phyloP scores from a whole-genome alignment of 257 asterid genomes.

The Solanum phureja region DNA sequence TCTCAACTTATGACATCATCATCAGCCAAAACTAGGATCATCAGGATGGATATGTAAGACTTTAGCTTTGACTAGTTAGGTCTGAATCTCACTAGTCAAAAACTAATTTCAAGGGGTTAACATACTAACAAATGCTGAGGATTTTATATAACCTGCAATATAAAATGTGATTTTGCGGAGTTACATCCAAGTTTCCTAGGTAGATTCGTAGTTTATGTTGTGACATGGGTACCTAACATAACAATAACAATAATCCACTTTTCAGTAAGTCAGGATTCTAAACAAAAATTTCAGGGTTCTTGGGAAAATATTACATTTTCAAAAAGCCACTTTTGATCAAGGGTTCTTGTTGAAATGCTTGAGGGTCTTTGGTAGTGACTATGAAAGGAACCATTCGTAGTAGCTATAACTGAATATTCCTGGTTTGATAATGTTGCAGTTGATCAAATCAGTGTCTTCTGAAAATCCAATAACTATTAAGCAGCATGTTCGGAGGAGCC shows the following conservation, averaged over 20 bases:
- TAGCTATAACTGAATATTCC: not conserved
- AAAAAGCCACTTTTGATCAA: not conserved
- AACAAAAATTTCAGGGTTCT: not conserved
- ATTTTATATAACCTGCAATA: not conserved
- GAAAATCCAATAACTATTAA: not conserved
- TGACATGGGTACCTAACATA: not conserved
- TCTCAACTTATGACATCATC: not conserved
- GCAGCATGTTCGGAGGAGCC: not conserved
- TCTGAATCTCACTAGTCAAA: not conserved
- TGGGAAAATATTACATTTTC: not conserved
- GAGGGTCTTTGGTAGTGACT: not conserved
- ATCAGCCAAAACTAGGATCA: not conserved
- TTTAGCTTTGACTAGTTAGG: not conserved
- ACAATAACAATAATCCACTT: not conserved
- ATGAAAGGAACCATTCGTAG: not conserved
- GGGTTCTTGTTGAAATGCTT: not conserved
- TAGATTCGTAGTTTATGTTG: not conserved
- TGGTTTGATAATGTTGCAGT: not conserved
- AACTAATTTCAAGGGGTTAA: not conserved
- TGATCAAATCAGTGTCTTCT: not conserved
- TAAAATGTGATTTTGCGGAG: not conserved
- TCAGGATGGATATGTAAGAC: not conserved
- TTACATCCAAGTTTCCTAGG: not conserved
- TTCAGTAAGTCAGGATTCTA: not conserved
- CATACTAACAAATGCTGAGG: not conserved